These are phyloP conservation scores for Oldenlandia corymbosa DNA, from an alignment of 257 asterid genomes.

Conservation along the genomic window DNA sequence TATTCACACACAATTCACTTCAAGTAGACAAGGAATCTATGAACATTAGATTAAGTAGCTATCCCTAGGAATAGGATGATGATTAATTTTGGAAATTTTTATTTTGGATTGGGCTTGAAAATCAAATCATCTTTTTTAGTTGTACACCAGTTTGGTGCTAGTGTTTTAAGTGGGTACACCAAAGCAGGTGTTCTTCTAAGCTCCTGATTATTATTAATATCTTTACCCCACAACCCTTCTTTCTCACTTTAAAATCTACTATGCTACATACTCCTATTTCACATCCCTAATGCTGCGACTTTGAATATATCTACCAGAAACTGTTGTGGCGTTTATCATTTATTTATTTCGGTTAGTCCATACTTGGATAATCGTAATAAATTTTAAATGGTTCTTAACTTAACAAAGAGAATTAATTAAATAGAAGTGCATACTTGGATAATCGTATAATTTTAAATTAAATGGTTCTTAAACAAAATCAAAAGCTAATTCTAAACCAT, in stretches of 20 bases:
- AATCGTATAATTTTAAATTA: too few species aligned
- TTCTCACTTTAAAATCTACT: background rate
- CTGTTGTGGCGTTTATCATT: too few species aligned
- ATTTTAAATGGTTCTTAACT: too few species aligned
- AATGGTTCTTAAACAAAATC: too few species aligned
- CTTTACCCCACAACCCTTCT: background rate
- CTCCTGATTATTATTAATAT: background rate
- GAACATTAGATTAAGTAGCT: background rate
- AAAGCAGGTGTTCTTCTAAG: background rate
- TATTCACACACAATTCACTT: too few species aligned
- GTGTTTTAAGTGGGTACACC: conserved; percentile 6
- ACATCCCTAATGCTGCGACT: background rate
- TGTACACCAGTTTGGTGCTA: conserved; percentile 6
- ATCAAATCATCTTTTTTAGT: conserved; percentile 9
- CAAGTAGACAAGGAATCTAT: background rate
- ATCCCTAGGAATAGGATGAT: background rate
- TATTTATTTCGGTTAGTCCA: too few species aligned
- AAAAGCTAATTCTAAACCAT: too few species aligned
- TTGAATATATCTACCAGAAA: too few species aligned
- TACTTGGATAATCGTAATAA: too few species aligned
- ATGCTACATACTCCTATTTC: background rate
- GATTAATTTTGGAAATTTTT: background rate
- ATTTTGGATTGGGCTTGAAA: background rate
- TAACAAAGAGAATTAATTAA: too few species aligned
- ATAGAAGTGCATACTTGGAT: too few species aligned